Evolutionary conservation across 495 filamentous ascomycete species (phyloP).

Genomic region (Diplogelasinospora grovesii): DNA sequence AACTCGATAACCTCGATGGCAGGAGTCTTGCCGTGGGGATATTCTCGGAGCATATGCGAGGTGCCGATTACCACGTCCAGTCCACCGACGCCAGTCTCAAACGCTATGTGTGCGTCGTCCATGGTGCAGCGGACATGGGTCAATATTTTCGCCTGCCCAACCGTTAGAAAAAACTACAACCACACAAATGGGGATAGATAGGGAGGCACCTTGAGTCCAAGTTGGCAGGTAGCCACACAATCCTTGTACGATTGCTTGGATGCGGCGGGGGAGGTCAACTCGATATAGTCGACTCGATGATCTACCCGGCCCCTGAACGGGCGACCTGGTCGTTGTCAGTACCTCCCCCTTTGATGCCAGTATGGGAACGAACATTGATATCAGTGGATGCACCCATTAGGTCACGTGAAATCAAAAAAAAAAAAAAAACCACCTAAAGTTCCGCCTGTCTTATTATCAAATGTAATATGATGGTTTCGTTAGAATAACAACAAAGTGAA

Average conservation of each 20-base stretch:
- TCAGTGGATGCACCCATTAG: too few relatives aligned
- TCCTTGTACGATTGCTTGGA: slow-evolving; percentile 69
- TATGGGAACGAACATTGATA: too few relatives aligned
- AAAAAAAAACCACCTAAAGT: too few relatives aligned
- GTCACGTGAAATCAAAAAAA: too few relatives aligned
- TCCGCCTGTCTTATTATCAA: too few relatives aligned
- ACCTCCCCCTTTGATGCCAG: too few relatives aligned
- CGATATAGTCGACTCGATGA: too few relatives aligned
- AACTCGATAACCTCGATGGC: slow-evolving; percentile 85
- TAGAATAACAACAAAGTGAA: too few relatives aligned
- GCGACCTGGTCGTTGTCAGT: too few relatives aligned
- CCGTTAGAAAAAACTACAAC: neutral
- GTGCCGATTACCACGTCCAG: slow-evolving; percentile 72
- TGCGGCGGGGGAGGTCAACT: slow-evolving; percentile 68
- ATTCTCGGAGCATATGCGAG: slow-evolving; percentile 73
- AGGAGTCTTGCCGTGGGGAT: slow-evolving; percentile 82
- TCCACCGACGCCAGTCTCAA: slow-evolving; percentile 59
- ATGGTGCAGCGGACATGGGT: slow-evolving; percentile 75
- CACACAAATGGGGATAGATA: slow-evolving; percentile 18
- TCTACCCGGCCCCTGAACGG: too few relatives aligned
- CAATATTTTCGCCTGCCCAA: slow-evolving; percentile 34
- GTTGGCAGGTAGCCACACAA: slow-evolving; percentile 78
- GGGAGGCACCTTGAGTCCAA: slow-evolving; percentile 60
- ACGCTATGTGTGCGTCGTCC: slow-evolving; percentile 78
- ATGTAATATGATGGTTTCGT: too few relatives aligned